phyloP scores from a whole-genome alignment of 2,329 filamentous ascomycete genomes.

The Exophiala xenobiotica region DNA sequence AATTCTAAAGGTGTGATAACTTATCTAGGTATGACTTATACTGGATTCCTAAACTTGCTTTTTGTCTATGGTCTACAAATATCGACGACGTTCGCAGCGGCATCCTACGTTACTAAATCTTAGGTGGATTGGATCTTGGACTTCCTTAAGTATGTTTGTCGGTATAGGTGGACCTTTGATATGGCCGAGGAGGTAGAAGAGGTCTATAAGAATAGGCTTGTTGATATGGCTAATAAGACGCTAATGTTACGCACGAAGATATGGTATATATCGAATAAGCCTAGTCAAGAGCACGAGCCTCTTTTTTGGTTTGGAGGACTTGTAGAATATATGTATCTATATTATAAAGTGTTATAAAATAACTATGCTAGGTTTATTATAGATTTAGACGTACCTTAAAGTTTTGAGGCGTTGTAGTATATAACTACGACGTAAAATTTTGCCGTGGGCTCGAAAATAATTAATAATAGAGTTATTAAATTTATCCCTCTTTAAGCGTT shows the following conservation, averaged over 20 bases:
- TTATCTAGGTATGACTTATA: not conserved
- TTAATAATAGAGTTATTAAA: too few relatives aligned
- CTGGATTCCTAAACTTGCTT: not conserved
- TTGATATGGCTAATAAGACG: not conserved
- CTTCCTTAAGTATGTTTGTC: not conserved
- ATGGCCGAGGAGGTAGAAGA: not conserved
- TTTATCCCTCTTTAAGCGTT: too few relatives aligned
- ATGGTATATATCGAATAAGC: not conserved
- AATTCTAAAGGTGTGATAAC: not conserved
- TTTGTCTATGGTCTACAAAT: not conserved
- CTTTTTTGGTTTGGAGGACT: not conserved
- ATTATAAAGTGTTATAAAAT: not conserved
- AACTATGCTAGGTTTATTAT: not conserved
- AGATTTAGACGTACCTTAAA: not conserved
- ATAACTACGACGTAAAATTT: too few relatives aligned
- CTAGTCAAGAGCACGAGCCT: not conserved
- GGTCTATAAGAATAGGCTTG: not conserved
- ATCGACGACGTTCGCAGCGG: not conserved
- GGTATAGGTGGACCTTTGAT: not conserved
- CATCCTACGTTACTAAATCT: not conserved
- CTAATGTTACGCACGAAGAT: not conserved
- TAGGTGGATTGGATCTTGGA: not conserved
- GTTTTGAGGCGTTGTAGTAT: too few relatives aligned
- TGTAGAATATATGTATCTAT: not conserved
- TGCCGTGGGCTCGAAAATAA: too few relatives aligned